These are phyloP conservation scores for Saposhnikovia divaricata DNA, from an alignment of 129 eudicot species.

Conservation along the genomic window DNA sequence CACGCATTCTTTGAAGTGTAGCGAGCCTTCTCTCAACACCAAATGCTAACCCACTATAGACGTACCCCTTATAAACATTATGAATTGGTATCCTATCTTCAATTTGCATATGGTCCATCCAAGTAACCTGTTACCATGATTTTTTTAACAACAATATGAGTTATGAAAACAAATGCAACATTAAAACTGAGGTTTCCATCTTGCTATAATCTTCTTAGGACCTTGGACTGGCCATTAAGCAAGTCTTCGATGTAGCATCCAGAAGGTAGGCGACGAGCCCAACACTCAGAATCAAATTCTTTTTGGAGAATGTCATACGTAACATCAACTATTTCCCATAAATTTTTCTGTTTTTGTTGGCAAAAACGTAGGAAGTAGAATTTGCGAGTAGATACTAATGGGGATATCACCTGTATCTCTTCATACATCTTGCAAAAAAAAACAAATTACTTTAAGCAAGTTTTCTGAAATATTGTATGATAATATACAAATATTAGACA, in stretches of 20 bases:
- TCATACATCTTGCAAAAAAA: background rate
- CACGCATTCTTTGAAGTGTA: too few species aligned
- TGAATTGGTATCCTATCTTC: too few species aligned
- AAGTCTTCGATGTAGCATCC: slow-evolving; percentile 71
- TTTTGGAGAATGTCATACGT: slow-evolving; percentile 40
- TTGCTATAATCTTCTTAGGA: slow-evolving; percentile 1
- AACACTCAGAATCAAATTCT: slow-evolving; percentile 20
- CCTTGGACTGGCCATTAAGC: slow-evolving; percentile 66
- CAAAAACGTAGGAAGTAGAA: slow-evolving; percentile 1
- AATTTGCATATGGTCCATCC: too few species aligned
- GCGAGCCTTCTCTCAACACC: too few species aligned
- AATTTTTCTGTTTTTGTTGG: slow-evolving; percentile 25
- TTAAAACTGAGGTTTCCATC: too few species aligned
- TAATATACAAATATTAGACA: background rate
- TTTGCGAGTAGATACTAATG: background rate
- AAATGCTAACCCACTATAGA: too few species aligned
- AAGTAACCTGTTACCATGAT: too few species aligned
- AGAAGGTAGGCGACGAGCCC: slow-evolving; percentile 46
- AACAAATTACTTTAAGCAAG: background rate
- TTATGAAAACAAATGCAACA: too few species aligned
- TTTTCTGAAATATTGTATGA: too few species aligned
- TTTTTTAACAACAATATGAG: too few species aligned
- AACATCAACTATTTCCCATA: slow-evolving; percentile 60
- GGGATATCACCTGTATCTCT: background rate
- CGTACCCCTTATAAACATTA: too few species aligned